Percentiles rank a stretch among this genome's conserved stretches.
Evolutionary conservation across 495 filamentous ascomycete species (phyloP).

Genomic region (Penicillium lividum): DNA sequence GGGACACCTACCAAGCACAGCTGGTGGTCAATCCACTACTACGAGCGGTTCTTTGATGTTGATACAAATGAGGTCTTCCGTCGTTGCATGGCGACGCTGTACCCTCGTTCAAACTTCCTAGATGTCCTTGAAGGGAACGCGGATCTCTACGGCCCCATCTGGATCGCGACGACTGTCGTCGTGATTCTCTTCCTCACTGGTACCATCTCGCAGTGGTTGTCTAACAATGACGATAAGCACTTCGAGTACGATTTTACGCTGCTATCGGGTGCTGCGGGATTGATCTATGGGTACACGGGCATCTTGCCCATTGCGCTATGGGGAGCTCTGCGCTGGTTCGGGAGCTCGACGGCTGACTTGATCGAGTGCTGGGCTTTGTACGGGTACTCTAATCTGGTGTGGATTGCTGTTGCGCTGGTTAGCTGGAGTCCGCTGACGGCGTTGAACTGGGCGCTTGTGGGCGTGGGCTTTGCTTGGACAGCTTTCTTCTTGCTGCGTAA

Average conservation of each 20-base stretch:
- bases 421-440: slow-evolving; percentile 80
- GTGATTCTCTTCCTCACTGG: slow-evolving; percentile 93
- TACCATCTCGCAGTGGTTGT: slow-evolving; percentile 88
- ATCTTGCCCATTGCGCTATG: slow-evolving; percentile 82
- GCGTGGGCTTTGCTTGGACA: slow-evolving; percentile 81
- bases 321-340: slow-evolving; percentile 91
- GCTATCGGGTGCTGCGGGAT: slow-evolving; percentile 77
- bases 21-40: slow-evolving; percentile 92
- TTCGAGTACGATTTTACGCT: slow-evolving; percentile 88
- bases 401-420: slow-evolving; percentile 92
- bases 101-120: slow-evolving; percentile 89
- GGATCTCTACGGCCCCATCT: slow-evolving; percentile 93
- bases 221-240: slow-evolving; percentile 56
- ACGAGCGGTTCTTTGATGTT: slow-evolving; percentile 97
- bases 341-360: slow-evolving; percentile 73
- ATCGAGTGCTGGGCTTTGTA: slow-evolving; percentile 94
- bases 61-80: slow-evolving; percentile 84
- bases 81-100: slow-evolving; percentile 81
- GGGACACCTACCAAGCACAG: slow-evolving; percentile 70
- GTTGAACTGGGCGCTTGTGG: slow-evolving; percentile 93
- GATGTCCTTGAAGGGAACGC: slow-evolving; percentile 97
- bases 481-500: slow-evolving; percentile 89
- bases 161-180: slow-evolving; percentile 97
- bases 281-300: slow-evolving; percentile 92
- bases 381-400: slow-evolving; percentile 92